Evolutionary conservation across 495 filamentous ascomycete species (phyloP), one percentile per base, ranked within the genome.

Genomic region (Hypomontagnella monticulosa): DNA sequence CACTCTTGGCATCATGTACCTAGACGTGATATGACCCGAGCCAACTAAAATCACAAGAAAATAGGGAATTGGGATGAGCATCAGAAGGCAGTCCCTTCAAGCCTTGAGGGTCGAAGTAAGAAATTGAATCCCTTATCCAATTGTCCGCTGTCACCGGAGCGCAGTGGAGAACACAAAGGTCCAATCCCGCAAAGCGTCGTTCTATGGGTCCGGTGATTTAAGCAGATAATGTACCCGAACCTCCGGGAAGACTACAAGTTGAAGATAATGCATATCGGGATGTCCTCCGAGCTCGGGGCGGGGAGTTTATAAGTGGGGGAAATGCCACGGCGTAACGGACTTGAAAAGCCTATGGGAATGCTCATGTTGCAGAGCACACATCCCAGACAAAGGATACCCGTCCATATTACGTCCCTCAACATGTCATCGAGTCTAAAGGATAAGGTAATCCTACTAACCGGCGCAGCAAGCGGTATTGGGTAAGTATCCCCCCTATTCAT

Each of bases 391-490:
- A 8, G 32, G 23, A 52, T 15, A 42, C n/a, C n/a, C n/a, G 6
- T 18, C 23, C 8, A 36, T 8, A 23, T 30, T 42, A 43, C 20
- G n/a, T 18, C 4, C 3, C 19, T 43, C 50, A 59, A 48, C 9
- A 81, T 81, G 77, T 12, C 74, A 27, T 57, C 46, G 9, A 48
- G 46, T 23, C 76, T 81, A 52, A 33, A 75, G 20, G 73, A 69
- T 61, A 79, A 78, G 61, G 77, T 78, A 7, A 74, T 79, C 62
- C 67, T 84, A 19, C 76, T 85, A 52, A 86, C 83, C 5, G 83
- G 83, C 9, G 82, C 81, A 12, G 81, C 76, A n/a, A 81, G 76
- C 38, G 83, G 84, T 50, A 85, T 86, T 57, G 84, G 69, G 69
- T 71, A 65, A 57, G 69, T 63, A 33, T 19, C 14, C 8, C 2